These are phyloP conservation scores for Hymenoscyphus fraxineus DNA, from an alignment of 2,329 filamentous ascomycete genomes.

Conservation along the genomic window DNA sequence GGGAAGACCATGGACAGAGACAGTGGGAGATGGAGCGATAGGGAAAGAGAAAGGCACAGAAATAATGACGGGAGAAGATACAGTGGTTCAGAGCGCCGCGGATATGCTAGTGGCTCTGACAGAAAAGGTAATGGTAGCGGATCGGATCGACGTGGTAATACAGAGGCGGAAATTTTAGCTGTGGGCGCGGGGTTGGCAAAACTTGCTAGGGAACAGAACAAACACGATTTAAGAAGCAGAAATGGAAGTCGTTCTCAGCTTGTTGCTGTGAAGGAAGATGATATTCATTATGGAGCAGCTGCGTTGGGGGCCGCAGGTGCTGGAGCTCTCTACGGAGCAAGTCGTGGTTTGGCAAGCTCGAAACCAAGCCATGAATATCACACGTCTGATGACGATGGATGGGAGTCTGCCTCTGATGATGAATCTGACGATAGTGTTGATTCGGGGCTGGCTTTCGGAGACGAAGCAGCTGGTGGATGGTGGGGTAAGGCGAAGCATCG, in stretches of 20 bases:
- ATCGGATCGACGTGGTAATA: slow-evolving; percentile 26
- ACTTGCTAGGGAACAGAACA: slow-evolving; percentile 40
- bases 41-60: slow-evolving; percentile 14
- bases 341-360: slow-evolving; percentile 29
- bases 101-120: slow-evolving; percentile 9
- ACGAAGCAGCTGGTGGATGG: slow-evolving; percentile 33
- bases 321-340: slow-evolving; percentile 13
- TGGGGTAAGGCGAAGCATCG: slow-evolving; percentile 33
- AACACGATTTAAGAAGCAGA: slow-evolving; percentile 35
- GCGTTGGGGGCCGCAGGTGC: background rate
- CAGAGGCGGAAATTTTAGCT: slow-evolving; percentile 45
- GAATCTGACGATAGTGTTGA: slow-evolving; percentile 49
- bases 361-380: slow-evolving; percentile 32
- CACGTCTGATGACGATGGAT: slow-evolving; percentile 47
- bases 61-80: slow-evolving; percentile 12
- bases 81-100: slow-evolving; percentile 11
- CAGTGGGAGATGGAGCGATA: slow-evolving; percentile 21
- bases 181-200: slow-evolving; percentile 45
- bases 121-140: slow-evolving; percentile 4
- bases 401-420: slow-evolving; percentile 56
- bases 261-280: slow-evolving; percentile 13
- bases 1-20: slow-evolving; percentile 31
- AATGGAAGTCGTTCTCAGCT: slow-evolving; percentile 23
- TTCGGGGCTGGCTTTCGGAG: slow-evolving; percentile 59
- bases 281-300: slow-evolving; percentile 3